Evolutionary conservation across 2,329 filamentous ascomycete species (phyloP).

Genomic region (Neopestalotiopsis sp.): DNA sequence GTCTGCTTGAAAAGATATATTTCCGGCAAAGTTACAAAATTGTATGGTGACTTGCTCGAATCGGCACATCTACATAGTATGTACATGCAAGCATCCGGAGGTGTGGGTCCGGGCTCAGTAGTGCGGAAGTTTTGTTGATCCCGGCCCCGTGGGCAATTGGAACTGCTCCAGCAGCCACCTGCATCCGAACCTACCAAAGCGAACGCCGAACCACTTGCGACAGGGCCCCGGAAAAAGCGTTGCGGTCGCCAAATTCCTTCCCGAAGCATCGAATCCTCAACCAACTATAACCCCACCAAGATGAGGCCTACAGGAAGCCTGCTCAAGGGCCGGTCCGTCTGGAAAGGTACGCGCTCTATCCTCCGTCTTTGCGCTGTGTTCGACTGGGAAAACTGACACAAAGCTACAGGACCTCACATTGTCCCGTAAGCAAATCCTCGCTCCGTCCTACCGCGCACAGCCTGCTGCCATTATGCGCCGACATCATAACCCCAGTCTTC

Average conservation of each 20-base stretch:
- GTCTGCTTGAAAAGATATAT: too few relatives aligned
- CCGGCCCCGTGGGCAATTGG: neutral
- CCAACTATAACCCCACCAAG: slow-evolving; percentile 22
- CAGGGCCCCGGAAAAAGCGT: slow-evolving; percentile 19
- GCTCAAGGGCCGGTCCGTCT: slow-evolving; percentile 40
- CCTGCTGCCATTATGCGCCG: neutral
- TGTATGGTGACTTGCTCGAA: too few relatives aligned
- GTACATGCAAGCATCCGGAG: slow-evolving; percentile 26
- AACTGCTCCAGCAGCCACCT: neutral
- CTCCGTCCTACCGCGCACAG: neutral
- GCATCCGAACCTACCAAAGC: neutral
- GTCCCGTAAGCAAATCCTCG: slow-evolving; percentile 61
- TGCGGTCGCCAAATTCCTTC: neutral
- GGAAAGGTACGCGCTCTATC: slow-evolving; percentile 34
- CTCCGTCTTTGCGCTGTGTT: neutral
- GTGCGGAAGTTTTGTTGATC: slow-evolving; percentile 20
- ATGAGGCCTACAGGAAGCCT: slow-evolving; percentile 43
- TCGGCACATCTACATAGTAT: neutral
- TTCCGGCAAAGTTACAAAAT: too few relatives aligned
- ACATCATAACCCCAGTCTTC: too few relatives aligned
- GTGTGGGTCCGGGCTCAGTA: slow-evolving; percentile 30
- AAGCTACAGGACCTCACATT: slow-evolving; percentile 66
- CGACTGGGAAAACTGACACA: neutral
- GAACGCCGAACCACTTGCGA: slow-evolving; percentile 22
- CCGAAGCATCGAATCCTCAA: slow-evolving; percentile 3